These are phyloP conservation scores for Vigna reflexopilosa DNA, from an alignment of 306 rosid genomes.

Conservation along the genomic window DNA sequence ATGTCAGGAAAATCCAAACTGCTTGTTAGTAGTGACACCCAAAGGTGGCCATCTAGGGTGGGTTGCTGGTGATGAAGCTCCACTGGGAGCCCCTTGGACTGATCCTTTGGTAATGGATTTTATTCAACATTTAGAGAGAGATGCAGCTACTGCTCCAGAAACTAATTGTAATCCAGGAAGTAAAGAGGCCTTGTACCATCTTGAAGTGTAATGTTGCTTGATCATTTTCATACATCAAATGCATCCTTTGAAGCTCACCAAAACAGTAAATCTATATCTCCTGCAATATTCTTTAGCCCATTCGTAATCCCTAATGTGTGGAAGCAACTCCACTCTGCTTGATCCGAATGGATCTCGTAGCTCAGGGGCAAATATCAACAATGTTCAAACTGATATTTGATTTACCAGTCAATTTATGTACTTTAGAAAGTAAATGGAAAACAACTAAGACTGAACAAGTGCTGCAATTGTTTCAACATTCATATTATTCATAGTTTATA, in stretches of 20 bases:
- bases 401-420: neutral
- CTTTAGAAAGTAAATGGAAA: slow-evolving; percentile 2
- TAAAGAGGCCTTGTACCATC: slow-evolving; percentile 45
- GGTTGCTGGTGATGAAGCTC: slow-evolving; percentile 92
- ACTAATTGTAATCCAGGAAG: slow-evolving; percentile 31
- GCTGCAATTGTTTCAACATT: slow-evolving; percentile 30
- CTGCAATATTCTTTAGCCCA: slow-evolving; percentile 23
- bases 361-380: neutral
- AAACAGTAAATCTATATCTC: neutral
- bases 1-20: slow-evolving; percentile 80
- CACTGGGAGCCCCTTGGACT: slow-evolving; percentile 90
- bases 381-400: slow-evolving; percentile 10
- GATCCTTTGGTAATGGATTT: slow-evolving; percentile 83
- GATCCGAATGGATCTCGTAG: neutral
- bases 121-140: slow-evolving; percentile 71
- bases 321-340: neutral
- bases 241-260: slow-evolving; percentile 7
- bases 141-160: slow-evolving; percentile 38
- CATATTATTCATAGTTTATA: slow-evolving; percentile 5
- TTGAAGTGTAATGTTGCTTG: slow-evolving; percentile 50
- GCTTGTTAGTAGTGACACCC: slow-evolving; percentile 89
- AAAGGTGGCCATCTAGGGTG: slow-evolving; percentile 96
- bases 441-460: neutral
- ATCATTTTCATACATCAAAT: neutral
- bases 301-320: neutral